Percentiles rank a stretch among this genome's conserved stretches.
Conservation (phyloP, 139 green algal species). For the Auxenochlorella pyrenoidosa region DNA sequence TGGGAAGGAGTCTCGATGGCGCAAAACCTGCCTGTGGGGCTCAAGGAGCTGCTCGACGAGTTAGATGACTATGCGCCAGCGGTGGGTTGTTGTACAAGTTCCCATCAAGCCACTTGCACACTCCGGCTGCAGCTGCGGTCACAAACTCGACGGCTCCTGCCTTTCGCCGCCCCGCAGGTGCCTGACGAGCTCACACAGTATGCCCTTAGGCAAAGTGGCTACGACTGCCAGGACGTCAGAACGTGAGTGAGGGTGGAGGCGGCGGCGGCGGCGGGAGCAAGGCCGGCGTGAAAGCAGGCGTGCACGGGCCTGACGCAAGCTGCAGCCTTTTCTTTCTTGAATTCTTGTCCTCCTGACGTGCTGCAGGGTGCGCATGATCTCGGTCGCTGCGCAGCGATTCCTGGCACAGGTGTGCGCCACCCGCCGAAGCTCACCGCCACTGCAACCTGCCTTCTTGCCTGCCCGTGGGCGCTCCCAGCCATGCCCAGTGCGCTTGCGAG, state of each 20-base stretch:
- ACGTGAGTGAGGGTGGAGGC: constrained; percentile 26
- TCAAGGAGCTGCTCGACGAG: constrained; percentile 24
- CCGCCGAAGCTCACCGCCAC: too few relatives aligned
- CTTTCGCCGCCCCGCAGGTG: constrained; percentile 39
- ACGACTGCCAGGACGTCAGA: constrained; percentile 48
- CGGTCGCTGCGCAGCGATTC: constrained; percentile 62
- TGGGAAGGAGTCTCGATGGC: not conserved
- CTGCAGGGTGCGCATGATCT: constrained; percentile 57
- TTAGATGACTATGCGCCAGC: constrained; percentile 15
- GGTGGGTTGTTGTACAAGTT: not conserved
- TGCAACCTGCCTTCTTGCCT: too few relatives aligned
- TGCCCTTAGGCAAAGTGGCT: constrained; percentile 37
- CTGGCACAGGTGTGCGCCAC: constrained; percentile 3
- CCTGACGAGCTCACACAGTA: constrained; percentile 64
- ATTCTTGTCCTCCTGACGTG: not conserved
- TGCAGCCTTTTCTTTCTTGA: not conserved
- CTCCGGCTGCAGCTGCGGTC: not conserved
- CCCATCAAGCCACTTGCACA: not conserved
- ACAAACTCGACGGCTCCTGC: not conserved
- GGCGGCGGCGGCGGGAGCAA: not conserved
- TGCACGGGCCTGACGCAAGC: not conserved
- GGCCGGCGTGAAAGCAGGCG: not conserved
- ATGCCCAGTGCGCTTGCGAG: not conserved
- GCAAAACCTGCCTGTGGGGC: not conserved
- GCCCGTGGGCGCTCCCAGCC: too few relatives aligned